Percentiles rank a stretch among this genome's conserved stretches.
Evolutionary conservation across 2,329 filamentous ascomycete species (phyloP).

Genomic region (Zymoseptoria crescenta): DNA sequence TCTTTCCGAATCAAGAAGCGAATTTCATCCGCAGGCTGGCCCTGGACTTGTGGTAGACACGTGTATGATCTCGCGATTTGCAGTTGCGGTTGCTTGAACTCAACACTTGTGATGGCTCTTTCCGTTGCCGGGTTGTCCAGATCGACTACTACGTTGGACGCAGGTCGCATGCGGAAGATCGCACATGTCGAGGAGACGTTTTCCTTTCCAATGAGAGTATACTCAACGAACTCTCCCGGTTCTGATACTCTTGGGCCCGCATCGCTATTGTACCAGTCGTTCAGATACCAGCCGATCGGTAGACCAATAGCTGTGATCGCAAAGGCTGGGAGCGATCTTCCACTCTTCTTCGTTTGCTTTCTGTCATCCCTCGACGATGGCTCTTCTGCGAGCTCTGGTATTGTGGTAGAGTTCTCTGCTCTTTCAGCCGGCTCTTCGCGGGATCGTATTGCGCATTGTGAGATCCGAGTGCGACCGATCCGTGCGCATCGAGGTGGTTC

Average conservation of each 20-base stretch:
- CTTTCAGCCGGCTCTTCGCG: not conserved
- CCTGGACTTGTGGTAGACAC: constrained; percentile 56
- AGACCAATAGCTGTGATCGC: constrained; percentile 16
- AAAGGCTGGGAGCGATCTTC: constrained; percentile 12
- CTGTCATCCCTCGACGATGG: not conserved
- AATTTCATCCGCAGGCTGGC: constrained; percentile 38
- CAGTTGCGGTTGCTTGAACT: constrained; percentile 88
- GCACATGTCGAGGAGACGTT: constrained; percentile 59
- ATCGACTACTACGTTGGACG: constrained; percentile 12
- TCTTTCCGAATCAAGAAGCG: constrained; percentile 74
- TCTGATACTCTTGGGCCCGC: constrained; percentile 2
- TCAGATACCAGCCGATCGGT: constrained; percentile 18
- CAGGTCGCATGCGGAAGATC: constrained; percentile 56
- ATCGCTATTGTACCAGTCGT: constrained; percentile 1
- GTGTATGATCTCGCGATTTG: constrained; percentile 92
- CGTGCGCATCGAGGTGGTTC: no score
- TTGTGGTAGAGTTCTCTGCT: not conserved
- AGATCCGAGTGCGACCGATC: not conserved
- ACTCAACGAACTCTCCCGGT: constrained; percentile 33
- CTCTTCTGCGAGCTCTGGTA: not conserved
- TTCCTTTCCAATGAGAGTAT: constrained; percentile 55
- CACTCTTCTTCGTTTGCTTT: not conserved
- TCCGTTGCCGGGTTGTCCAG: constrained; percentile 12
- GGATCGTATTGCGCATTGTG: not conserved
- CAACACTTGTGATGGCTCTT: constrained; percentile 73